Evolutionary conservation across 768 basidiomycete genomes (phyloP), one percentile per base, ranked within the genome.

Genomic region (Pleurotus eryngii): DNA sequence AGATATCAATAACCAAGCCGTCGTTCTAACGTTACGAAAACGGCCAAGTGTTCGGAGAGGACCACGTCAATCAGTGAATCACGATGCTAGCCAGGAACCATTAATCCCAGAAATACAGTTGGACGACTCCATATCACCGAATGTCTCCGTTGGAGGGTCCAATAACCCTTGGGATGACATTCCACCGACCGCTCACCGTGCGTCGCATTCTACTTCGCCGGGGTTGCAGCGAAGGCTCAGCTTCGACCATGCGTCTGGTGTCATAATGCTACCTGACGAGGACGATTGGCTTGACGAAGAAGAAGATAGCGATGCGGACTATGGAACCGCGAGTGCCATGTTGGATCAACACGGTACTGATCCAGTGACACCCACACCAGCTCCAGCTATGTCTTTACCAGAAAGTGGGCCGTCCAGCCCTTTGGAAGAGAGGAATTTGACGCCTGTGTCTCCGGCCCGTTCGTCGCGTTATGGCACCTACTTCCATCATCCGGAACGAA

Each of bases 231-330:
- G 90, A 64, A 81, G 90, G 15, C 70, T 92, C 55, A 93, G 90
- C 71, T 95, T 87, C 60, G 92, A 95, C 66, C 86, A 85, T 49
- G 92, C 85, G 4, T 89, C 89, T 2, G 94, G 94, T 0, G 90
- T 95, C 37, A 95, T 95, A 61, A 87, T 88, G 79, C 72, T 95
- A 2, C 92, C 93, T 0, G 92, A 94, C 39, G 81, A 85, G 61
- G 81, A 76, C 27, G 79, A 82, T 60, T 89, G 88, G 83, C 71
- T 87, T 61, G 74, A 71, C 18, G 73, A 78, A 14, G 85, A 85
- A 22, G 80, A 69, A 0, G 75, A 73, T 27, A 75, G 74, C 56
- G 79, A 79, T 57, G 76, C 77, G 57, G 71, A 80, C 59, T 81
- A 76, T 57, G 77, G 76, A 43, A 66, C 60, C 20, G 68, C 70